These are phyloP conservation scores for Auxenochlorella protothecoides DNA, from an alignment of 139 green algal genomes.

Conservation along the genomic window DNA sequence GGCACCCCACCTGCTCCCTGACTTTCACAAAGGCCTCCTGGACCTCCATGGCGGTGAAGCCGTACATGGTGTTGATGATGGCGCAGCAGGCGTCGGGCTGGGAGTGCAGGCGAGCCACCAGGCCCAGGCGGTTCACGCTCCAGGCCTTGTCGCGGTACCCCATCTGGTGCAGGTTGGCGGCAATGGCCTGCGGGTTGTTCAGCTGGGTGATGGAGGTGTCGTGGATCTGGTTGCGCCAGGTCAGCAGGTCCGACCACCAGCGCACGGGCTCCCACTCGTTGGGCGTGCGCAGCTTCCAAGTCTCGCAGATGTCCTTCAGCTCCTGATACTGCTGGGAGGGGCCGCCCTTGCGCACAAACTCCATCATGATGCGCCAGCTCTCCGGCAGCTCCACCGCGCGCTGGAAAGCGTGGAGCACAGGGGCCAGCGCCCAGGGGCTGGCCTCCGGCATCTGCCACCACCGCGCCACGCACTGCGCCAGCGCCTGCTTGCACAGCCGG, in stretches of 20 bases:
- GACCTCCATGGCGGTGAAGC: constrained; percentile 95
- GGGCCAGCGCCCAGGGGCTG: constrained; percentile 43
- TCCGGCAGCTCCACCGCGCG: constrained; percentile 86
- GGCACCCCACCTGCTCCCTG: constrained; percentile 54
- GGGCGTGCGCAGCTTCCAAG: constrained; percentile 80
- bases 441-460: constrained; percentile 90
- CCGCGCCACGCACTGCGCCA: constrained; percentile 43
- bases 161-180: constrained; percentile 62
- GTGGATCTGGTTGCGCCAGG: constrained; percentile 96
- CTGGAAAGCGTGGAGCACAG: constrained; percentile 69
- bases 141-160: constrained; percentile 84
- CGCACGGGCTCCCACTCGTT: constrained; percentile 89
- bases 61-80: constrained; percentile 89
- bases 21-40: constrained; percentile 98
- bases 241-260: constrained; percentile 84
- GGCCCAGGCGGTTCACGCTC: constrained; percentile 85
- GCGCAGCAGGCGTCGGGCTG: constrained; percentile 35
- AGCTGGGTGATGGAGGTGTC: constrained; percentile 88
- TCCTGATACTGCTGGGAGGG: constrained; percentile 41
- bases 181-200: constrained; percentile 31
- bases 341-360: constrained; percentile 34
- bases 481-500: constrained; percentile 30
- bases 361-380: constrained; percentile 57
- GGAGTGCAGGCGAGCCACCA: constrained; percentile 68
- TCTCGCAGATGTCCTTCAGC: constrained; percentile 81